Percentiles rank a stretch among this genome's conserved stretches.
phyloP scores from a whole-genome alignment of 2,329 filamentous ascomycete genomes.

The Aspergillus sp. region DNA sequence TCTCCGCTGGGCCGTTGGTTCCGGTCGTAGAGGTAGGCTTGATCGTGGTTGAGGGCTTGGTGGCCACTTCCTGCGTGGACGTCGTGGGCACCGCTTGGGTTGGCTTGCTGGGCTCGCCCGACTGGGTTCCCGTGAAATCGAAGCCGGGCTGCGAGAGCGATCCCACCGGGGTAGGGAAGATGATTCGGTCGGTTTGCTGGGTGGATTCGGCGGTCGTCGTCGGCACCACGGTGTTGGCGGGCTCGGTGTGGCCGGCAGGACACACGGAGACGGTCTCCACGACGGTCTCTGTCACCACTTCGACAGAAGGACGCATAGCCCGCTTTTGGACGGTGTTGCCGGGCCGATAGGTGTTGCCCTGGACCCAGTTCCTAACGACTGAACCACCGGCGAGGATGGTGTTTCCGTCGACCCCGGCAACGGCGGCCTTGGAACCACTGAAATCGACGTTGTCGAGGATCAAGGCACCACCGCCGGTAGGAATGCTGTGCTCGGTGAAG shows the following conservation, averaged over 20 bases:
- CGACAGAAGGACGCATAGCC: conserved; percentile 13
- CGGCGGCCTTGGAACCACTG: conserved; percentile 63
- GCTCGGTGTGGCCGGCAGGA: conserved; percentile 11
- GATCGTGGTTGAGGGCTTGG: background rate
- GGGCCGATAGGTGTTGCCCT: conserved; percentile 69
- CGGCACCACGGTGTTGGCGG: conserved; percentile 3
- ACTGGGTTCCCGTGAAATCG: background rate
- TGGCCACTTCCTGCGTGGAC: background rate
- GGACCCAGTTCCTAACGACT: conserved; percentile 69
- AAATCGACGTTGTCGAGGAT: conserved; percentile 91
- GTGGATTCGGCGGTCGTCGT: conserved; percentile 2
- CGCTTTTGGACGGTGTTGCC: conserved; percentile 24
- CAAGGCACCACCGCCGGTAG: conserved; percentile 73
- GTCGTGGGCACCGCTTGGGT: background rate
- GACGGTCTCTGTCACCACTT: conserved; percentile 26
- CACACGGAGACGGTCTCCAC: conserved; percentile 25
- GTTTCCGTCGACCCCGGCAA: conserved; percentile 57
- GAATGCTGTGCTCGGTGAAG: conserved; percentile 61
- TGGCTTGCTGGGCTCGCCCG: background rate
- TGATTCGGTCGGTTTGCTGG: background rate
- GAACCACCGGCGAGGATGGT: conserved; percentile 67
- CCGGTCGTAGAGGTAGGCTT: background rate
- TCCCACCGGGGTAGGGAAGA: conserved; percentile 1
- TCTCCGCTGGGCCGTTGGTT: conserved; percentile 6
- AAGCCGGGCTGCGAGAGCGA: conserved; percentile 12